A percentile compares a stretch with the other conserved stretches of the same genome.
Evolutionary conservation across 164 flowering plant genomes (phyloP).

Genomic region (Berberis thunbergii): DNA sequence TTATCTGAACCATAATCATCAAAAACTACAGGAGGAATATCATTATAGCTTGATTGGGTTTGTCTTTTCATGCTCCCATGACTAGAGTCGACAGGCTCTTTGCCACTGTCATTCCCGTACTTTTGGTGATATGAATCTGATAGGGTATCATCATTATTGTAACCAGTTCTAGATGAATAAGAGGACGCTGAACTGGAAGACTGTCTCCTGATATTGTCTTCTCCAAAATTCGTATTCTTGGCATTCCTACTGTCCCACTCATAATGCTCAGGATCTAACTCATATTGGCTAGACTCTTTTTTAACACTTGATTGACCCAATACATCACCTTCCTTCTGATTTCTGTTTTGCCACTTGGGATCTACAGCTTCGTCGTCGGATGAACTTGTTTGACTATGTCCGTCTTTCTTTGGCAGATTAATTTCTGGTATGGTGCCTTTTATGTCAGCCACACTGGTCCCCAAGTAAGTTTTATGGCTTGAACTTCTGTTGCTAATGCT

Average conservation of each 20-base stretch:
- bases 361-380: constrained; percentile 17
- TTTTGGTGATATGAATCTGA: constrained; percentile 7
- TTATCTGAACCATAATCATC: constrained; percentile 59
- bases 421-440: constrained; percentile 8
- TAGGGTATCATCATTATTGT: constrained; percentile 12
- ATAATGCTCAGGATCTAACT: constrained; percentile 11
- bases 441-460: constrained; percentile 10
- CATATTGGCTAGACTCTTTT: constrained; percentile 22
- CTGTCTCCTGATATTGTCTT: constrained; percentile 16
- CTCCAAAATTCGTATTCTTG: constrained; percentile 21
- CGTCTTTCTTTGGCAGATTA: constrained; percentile 16
- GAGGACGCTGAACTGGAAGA: constrained; percentile 17
- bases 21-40: constrained; percentile 30
- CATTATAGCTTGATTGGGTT: constrained; percentile 16
- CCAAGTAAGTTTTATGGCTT: constrained; percentile 21
- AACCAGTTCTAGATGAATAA: constrained; percentile 21
- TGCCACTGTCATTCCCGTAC: constrained; percentile 6
- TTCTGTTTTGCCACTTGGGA: constrained; percentile 5
- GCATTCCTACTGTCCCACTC: constrained; percentile 6
- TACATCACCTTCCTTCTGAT: constrained; percentile 4
- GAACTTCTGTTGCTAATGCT: constrained; percentile 10
- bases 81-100: background rate
- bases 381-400: constrained; percentile 22
- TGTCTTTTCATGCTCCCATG: constrained; percentile 1
- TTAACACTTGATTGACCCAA: constrained; percentile 14